A percentile compares a stretch with the other conserved stretches of the same genome.
These are phyloP conservation scores for Bodo saltans DNA, from an alignment of 78 protist genomes.

Conservation along the genomic window DNA sequence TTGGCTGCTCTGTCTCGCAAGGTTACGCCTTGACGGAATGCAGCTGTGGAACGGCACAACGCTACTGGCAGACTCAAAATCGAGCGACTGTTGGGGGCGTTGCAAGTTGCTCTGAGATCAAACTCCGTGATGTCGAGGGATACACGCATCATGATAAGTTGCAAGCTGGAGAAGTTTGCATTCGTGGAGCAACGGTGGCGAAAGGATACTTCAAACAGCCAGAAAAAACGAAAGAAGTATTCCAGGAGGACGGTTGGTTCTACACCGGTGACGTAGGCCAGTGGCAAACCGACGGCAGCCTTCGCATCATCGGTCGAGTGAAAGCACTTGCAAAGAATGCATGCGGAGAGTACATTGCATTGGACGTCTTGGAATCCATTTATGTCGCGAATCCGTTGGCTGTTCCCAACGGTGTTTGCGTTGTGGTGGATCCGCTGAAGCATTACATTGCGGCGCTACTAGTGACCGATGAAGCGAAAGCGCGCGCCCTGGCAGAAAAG, in stretches of 20 bases:
- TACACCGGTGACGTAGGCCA: slow-evolving; percentile 96
- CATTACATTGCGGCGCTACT: slow-evolving; percentile 11
- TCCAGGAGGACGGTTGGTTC: slow-evolving; percentile 87
- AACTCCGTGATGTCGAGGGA: slow-evolving; percentile 1
- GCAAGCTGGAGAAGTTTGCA: slow-evolving; percentile 47
- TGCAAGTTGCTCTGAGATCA: background rate
- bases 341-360: slow-evolving; percentile 94
- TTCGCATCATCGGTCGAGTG: slow-evolving; percentile 87
- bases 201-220: slow-evolving; percentile 82
- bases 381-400: slow-evolving; percentile 3
- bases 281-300: slow-evolving; percentile 52
- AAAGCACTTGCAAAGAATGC: slow-evolving; percentile 86
- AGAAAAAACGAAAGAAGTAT: slow-evolving; percentile 71
- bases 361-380: slow-evolving; percentile 55
- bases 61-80: background rate
- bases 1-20: slow-evolving; percentile 45
- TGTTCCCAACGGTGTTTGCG: background rate
- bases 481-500: background rate
- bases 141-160: slow-evolving; percentile 59
- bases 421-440: slow-evolving; percentile 13
- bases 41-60: slow-evolving; percentile 2
- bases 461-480: background rate
- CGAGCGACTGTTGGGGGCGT: background rate
- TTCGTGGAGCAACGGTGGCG: slow-evolving; percentile 81
- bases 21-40: slow-evolving; percentile 96